phyloP scores from a whole-genome alignment of 2,329 filamentous ascomycete genomes.

The Fusarium succisae region DNA sequence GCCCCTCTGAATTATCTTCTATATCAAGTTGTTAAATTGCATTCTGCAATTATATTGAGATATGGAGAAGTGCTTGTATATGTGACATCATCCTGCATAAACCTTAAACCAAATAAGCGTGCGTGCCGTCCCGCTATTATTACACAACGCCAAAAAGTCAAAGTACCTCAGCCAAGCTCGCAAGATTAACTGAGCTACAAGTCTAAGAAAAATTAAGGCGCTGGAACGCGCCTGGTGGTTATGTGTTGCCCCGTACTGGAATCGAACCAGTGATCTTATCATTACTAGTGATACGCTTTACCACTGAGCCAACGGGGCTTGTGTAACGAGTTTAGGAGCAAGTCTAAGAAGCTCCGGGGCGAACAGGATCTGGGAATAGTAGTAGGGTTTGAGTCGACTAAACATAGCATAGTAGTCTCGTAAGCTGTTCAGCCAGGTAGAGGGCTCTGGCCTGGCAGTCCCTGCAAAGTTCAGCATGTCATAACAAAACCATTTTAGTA shows the following conservation, averaged over 20 bases:
- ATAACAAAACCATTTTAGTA: not conserved
- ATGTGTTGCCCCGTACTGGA: constrained; percentile 21
- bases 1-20: not conserved
- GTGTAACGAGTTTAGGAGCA: rapidly evolving
- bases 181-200: not conserved
- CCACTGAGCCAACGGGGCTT: constrained; percentile 27
- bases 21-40: not conserved
- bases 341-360: not conserved
- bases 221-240: rapidly evolving
- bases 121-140: not conserved
- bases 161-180: not conserved
- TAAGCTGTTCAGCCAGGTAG: not conserved
- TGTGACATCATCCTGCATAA: constrained; percentile 1
- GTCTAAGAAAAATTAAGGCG: not conserved
- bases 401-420: too few relatives aligned
- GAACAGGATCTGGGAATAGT: not conserved
- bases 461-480: not conserved
- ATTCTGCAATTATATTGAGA: not conserved
- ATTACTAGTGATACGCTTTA: constrained; percentile 38
- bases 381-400: too few relatives aligned
- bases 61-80: not conserved
- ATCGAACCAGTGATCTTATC: constrained; percentile 35
- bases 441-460: not conserved
- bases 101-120: constrained; percentile 13
- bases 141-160: not conserved